These are phyloP conservation scores for Hordeum pubiflorum DNA, from an alignment of 202 grass and related monocot genomes.

Conservation along the genomic window DNA sequence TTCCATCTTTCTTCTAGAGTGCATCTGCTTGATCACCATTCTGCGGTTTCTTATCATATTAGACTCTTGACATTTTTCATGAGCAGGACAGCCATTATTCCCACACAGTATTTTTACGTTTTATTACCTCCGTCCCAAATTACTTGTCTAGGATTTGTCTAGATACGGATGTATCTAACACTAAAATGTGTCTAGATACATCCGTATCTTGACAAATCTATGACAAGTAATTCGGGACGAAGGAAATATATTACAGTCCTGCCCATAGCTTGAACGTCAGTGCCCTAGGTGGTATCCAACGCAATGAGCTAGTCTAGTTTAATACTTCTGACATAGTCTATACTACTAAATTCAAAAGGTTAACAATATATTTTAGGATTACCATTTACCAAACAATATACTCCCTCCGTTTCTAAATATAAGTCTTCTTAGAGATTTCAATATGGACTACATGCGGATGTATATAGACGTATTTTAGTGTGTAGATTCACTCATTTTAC, in stretches of 20 bases:
- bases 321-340: neutral
- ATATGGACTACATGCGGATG: too few species aligned
- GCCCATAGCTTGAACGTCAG: neutral
- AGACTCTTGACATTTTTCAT: neutral
- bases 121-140: neutral
- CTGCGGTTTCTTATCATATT: conserved; percentile 3
- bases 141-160: too few species aligned
- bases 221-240: too few species aligned
- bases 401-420: too few species aligned
- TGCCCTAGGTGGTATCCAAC: neutral
- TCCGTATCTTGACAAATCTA: too few species aligned
- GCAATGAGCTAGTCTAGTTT: neutral
- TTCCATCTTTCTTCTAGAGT: neutral
- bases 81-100: neutral
- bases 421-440: too few species aligned
- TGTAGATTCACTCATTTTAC: too few species aligned
- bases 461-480: too few species aligned
- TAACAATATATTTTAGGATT: neutral
- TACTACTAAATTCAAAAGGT: neutral
- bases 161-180: too few species aligned
- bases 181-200: too few species aligned
- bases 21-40: neutral
- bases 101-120: neutral
- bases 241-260: neutral
- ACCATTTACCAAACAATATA: conserved; percentile 3